These are phyloP conservation scores for Scheffersomyces quercinus DNA, from an alignment of 1,139 yeast species.

Conservation along the genomic window DNA sequence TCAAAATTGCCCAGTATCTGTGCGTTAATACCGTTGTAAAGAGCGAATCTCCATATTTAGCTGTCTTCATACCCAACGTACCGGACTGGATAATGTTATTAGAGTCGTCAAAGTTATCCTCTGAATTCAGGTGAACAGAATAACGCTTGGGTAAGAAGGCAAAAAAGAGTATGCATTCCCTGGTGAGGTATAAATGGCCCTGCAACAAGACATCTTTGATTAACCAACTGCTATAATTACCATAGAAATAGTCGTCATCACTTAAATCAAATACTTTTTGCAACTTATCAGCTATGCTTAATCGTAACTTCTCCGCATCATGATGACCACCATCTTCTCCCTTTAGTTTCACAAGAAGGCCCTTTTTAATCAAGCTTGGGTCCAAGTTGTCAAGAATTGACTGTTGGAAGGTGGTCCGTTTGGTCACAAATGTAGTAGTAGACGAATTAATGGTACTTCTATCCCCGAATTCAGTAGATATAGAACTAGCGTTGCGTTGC, in stretches of 20 bases:
- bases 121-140: conserved; percentile 6
- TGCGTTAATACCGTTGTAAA: conserved; percentile 36
- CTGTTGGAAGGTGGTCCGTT: conserved; percentile 30
- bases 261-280: conserved; percentile 40
- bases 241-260: conserved; percentile 52
- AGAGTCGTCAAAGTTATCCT: conserved; percentile 28
- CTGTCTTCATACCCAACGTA: conserved; percentile 51
- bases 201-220: conserved; percentile 80
- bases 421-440: background rate
- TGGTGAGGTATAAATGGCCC: conserved; percentile 79
- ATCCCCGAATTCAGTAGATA: background rate
- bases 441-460: background rate
- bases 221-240: conserved; percentile 75
- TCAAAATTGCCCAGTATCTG: conserved; percentile 73
- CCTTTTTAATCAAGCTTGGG: conserved; percentile 23
- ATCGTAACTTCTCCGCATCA: conserved; percentile 19
- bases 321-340: conserved; percentile 10
- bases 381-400: conserved; percentile 38
- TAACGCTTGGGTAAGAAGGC: conserved; percentile 70
- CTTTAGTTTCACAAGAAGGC: conserved; percentile 20
- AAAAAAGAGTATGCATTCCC: conserved; percentile 65
- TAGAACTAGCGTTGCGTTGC: too few species aligned
- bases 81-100: conserved; percentile 42
- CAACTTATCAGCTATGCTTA: conserved; percentile 38
- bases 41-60: conserved; percentile 42